Conservation (phyloP, 345 rosid genomes). For the Eucalyptus virginea region DNA sequence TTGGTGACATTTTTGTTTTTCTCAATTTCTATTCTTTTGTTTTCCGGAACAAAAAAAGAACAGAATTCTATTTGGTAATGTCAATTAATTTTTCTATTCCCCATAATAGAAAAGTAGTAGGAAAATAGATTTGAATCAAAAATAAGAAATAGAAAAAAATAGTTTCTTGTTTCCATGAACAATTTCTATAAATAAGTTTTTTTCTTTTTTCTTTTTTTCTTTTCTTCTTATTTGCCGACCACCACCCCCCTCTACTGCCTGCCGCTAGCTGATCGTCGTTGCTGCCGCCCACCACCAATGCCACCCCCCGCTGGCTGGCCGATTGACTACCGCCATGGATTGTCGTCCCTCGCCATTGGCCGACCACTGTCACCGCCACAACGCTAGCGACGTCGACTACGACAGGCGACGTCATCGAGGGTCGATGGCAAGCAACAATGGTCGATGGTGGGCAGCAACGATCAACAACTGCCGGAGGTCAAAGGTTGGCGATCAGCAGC, state of each 20-base stretch:
- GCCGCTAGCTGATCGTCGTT: accelerated
- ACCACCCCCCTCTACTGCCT: too few species aligned
- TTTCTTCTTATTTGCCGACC: too few species aligned
- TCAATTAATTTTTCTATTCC: too few species aligned
- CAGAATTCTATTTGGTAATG: accelerated
- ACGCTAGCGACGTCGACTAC: accelerated
- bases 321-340: too few species aligned
- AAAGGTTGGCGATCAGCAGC: accelerated
- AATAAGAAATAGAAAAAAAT: too few species aligned
- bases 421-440: too few species aligned
- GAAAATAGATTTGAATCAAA: too few species aligned
- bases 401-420: accelerated
- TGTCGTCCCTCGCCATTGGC: accelerated
- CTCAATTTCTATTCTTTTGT: too few species aligned
- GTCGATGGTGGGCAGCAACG: accelerated
- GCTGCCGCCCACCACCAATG: accelerated
- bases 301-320: accelerated
- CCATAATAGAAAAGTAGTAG: accelerated
- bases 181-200: too few species aligned
- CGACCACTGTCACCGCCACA: accelerated
- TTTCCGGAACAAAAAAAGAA: accelerated
- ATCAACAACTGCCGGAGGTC: accelerated
- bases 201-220: too few species aligned
- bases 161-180: too few species aligned
- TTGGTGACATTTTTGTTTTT: too few species aligned